Evolutionary conservation across 805 yeast genomes (phyloP), one percentile per base, ranked within the genome.

Genomic region (Schizosaccharomyces pombe): DNA sequence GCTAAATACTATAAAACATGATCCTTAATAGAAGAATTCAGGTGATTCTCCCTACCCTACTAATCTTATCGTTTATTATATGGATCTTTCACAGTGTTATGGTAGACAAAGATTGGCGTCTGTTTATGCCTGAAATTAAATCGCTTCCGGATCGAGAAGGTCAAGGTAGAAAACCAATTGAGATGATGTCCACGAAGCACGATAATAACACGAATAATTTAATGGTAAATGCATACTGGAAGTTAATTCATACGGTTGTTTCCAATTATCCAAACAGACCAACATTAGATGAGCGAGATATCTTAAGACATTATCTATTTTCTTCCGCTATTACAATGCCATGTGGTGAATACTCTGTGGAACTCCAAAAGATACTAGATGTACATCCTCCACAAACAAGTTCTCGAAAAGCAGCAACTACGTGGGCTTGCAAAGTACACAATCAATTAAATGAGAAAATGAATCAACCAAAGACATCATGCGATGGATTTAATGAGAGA

Each of bases 391-490:
- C 95, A 2, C 98, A 91, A 62, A 73, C 81, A 2, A 71, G 77
- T 5, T 73, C 82, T 24, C 72, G 95, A 56, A 77, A 78, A 57
- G 75, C 77, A 2, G 97, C 98, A 1, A 85, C 95, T 0, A 68
- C 84, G 59, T 91, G 98, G 98, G 98, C 98, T 1, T 91, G 98
- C 64, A 81, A 81, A 62, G 72, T 87, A 3, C 97, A 87, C 68
- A 87, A 89, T 14, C 43, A 4, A 9, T 37, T 9, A 5, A 16
- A 6, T 37, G 2, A 11, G 22, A 6, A 37, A 8, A 6, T 37
- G n/a, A 1, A 11, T 14, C 8, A n/a, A n/a, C n/a, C n/a, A n/a
- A n/a, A n/a, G n/a, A n/a, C n/a, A n/a, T n/a, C n/a, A n/a, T n/a
- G n/a, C n/a, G n/a, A n/a, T n/a, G n/a, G n/a, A n/a, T n/a, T n/a